These are phyloP conservation scores for Sphaerulina populicola DNA, from an alignment of 2,329 filamentous ascomycete genomes.

Conservation along the genomic window DNA sequence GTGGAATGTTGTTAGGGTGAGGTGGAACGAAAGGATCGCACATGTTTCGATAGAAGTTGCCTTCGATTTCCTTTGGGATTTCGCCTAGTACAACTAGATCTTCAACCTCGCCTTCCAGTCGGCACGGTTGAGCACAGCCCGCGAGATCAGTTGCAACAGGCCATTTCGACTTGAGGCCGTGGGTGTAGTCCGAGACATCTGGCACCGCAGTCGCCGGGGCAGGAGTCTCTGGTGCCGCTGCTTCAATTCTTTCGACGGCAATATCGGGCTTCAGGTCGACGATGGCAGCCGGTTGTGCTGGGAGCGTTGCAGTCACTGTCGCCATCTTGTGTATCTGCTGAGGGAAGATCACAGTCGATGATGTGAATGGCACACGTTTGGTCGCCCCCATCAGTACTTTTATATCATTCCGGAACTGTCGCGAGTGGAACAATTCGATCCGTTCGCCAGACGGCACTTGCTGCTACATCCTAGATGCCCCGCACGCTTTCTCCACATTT, in stretches of 20 bases:
- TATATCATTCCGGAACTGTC: not conserved
- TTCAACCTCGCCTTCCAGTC: constrained; percentile 35
- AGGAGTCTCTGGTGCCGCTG: not conserved
- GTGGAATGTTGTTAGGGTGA: constrained; percentile 47
- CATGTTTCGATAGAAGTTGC: constrained; percentile 42
- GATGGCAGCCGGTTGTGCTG: not conserved
- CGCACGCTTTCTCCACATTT: not conserved
- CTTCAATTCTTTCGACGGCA: not conserved
- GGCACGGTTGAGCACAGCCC: constrained; percentile 29
- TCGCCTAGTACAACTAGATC: constrained; percentile 29
- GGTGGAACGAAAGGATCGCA: constrained; percentile 49
- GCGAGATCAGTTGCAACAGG: constrained; percentile 17
- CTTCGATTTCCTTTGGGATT: constrained; percentile 29
- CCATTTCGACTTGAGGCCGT: constrained; percentile 14
- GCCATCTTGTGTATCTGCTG: not conserved
- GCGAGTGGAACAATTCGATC: not conserved
- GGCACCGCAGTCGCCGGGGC: not conserved
- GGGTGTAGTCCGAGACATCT: not conserved
- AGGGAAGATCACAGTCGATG: not conserved
- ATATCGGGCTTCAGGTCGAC: not conserved
- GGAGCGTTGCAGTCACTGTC: not conserved
- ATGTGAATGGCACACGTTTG: too few species aligned
- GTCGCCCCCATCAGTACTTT: too few species aligned
- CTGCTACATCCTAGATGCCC: not conserved
- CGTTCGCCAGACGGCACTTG: not conserved